Evolutionary conservation across 139 green algal genomes (phyloP).

Genomic region (Chlorella sorokiniana): DNA sequence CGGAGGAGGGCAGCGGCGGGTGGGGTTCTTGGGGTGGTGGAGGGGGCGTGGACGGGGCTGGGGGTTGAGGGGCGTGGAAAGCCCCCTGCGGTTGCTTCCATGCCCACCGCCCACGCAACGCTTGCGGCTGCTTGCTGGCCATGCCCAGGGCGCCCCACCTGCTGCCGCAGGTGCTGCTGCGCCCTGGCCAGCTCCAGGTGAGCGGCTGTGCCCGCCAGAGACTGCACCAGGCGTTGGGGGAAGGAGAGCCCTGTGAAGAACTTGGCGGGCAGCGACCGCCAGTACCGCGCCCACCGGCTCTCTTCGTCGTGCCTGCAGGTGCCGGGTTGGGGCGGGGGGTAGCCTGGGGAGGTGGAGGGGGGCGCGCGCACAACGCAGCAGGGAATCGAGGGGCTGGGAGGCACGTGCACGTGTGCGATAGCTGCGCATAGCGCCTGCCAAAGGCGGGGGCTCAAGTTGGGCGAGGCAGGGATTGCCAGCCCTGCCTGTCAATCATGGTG

Average conservation of each 20-base stretch:
- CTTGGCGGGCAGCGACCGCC: slow-evolving; percentile 51
- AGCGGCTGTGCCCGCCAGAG: slow-evolving; percentile 46
- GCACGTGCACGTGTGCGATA: too few species aligned
- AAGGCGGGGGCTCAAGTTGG: background rate
- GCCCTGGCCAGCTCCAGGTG: slow-evolving; percentile 44
- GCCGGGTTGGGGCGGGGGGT: background rate
- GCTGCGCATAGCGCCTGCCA: too few species aligned
- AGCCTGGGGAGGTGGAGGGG: background rate
- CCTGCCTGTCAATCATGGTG: slow-evolving; percentile 64
- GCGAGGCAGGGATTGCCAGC: background rate
- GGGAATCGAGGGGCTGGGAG: background rate
- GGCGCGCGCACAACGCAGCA: background rate
- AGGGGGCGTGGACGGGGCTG: too few species aligned
- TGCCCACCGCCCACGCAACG: too few species aligned
- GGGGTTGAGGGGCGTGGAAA: too few species aligned
- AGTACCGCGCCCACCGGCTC: slow-evolving; percentile 50
- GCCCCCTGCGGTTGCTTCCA: too few species aligned
- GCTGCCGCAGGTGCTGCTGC: slow-evolving; percentile 54
- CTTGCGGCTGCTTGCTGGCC: too few species aligned
- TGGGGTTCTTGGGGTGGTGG: too few species aligned
- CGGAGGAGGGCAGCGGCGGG: background rate
- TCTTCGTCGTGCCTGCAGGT: slow-evolving; percentile 39
- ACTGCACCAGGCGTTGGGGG: slow-evolving; percentile 21
- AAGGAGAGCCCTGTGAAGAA: slow-evolving; percentile 62
- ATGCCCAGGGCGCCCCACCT: background rate